Base-by-base conservation (phyloP, 108 stramenopile species). In the Nitzschia inconspicua region DNA sequence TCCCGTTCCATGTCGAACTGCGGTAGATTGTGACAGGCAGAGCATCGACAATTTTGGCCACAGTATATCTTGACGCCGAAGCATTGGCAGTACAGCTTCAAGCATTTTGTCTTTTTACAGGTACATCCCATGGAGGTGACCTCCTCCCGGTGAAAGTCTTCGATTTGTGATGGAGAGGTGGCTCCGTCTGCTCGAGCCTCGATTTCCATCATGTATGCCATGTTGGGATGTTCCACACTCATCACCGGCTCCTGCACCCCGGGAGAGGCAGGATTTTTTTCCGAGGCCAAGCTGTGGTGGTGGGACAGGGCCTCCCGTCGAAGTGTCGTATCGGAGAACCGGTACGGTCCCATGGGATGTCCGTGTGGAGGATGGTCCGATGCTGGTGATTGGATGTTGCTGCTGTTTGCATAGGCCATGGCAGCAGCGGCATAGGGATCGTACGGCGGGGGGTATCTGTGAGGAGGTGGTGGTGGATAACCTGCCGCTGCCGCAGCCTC, bases 81-180 rank as follows among this genome's bases (percentile, higher is more conserved):
- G 60, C 97, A 98, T 65, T 97, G 94, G 71, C 97, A 98, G 73
- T 99, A 99, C 24, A 97, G 72, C 76, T 98, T 98, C 39, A 98
- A 83, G 64, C 98, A 98, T 57, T 85, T 79, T 11, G 95, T 94
- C 71, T 94, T 93, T 68, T 96, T 95, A 74, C 98, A 98, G 26
- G 97, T 97, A 75, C 98, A 98, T 42, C 84, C 64, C 60, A 77
- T 74, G 20, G 62, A 64, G 3, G 70, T 57, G 18, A 74, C 73
- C 50, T 74, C 42, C 44, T 73, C 72, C 18, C 63, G 55, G 32
- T 68, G 77, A 18, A 27, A 63, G 3, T 49, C 31, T 18, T 78
- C 77, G 29, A 64, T 59, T 47, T 75, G 73, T 31, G 60, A 50
- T 4, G 65, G 73, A 64, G 60, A 54, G 6, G 68, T 66, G 1